These are phyloP conservation scores for Colletotrichum euphorbiae DNA, from an alignment of 2,329 filamentous ascomycete genomes.

Conservation along the genomic window DNA sequence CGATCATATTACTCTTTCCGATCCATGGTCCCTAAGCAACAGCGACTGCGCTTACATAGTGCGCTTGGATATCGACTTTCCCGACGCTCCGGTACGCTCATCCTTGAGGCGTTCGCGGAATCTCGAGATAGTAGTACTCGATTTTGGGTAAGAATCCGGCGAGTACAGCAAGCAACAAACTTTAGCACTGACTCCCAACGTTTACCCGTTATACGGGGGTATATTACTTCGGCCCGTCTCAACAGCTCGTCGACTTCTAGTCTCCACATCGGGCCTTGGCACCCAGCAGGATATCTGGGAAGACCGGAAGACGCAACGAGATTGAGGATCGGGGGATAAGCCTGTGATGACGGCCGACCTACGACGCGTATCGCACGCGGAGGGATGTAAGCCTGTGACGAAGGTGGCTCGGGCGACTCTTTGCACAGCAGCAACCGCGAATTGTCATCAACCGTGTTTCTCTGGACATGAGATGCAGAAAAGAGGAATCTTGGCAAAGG, in stretches of 20 bases:
- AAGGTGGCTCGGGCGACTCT: not conserved
- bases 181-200: not conserved
- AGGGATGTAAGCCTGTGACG: not conserved
- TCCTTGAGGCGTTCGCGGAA: not conserved
- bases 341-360: not conserved
- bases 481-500: too few species aligned
- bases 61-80: not conserved
- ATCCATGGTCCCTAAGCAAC: too few species aligned
- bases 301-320: not conserved
- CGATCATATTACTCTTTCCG: too few species aligned
- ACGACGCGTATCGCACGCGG: not conserved
- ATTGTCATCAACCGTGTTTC: too few species aligned
- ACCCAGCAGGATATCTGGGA: not conserved
- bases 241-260: not conserved
- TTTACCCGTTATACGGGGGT: not conserved
- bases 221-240: not conserved
- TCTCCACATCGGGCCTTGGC: conserved; percentile 1
- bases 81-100: not conserved
- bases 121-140: not conserved
- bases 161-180: not conserved
- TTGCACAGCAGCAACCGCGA: not conserved
- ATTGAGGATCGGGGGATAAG: not conserved
- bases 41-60: not conserved
- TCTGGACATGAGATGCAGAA: too few species aligned
- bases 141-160: not conserved